Percentiles rank a stretch among this genome's conserved stretches.
phyloP scores from a whole-genome alignment of 1,284 basidiomycete genomes.

The Marasmius sp. region DNA sequence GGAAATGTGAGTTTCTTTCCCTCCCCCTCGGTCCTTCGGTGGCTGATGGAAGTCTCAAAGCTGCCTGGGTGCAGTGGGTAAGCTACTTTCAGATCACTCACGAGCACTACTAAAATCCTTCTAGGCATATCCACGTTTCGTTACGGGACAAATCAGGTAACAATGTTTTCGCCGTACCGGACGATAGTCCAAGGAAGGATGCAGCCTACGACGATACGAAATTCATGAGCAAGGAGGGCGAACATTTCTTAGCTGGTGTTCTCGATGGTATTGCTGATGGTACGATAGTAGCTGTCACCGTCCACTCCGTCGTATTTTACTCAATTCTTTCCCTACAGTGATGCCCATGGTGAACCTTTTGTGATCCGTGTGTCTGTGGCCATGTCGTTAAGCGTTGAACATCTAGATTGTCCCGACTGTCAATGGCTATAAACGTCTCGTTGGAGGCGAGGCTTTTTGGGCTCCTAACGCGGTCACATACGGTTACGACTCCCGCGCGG shows the following conservation, averaged over 20 bases:
- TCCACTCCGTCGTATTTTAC: conserved; percentile 2
- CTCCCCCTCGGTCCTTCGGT: background rate
- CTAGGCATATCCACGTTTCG: conserved; percentile 90
- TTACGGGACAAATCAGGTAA: conserved; percentile 68
- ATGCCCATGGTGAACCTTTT: conserved; percentile 54
- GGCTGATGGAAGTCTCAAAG: conserved; percentile 36
- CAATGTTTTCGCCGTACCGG: conserved; percentile 78
- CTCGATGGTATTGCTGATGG: conserved; percentile 88
- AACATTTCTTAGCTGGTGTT: conserved; percentile 91
- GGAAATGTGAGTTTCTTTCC: conserved; percentile 63
- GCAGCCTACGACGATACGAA: conserved; percentile 82
- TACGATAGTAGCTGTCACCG: conserved; percentile 32
- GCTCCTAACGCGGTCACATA: conserved; percentile 92
- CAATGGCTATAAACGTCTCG: conserved; percentile 96
- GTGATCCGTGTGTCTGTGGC: background rate
- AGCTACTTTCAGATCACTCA: conserved; percentile 22
- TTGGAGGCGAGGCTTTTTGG: conserved; percentile 95
- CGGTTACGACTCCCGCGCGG: conserved; percentile 92
- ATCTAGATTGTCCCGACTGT: conserved; percentile 85
- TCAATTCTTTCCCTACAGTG: conserved; percentile 35
- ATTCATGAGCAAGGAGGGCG: conserved; percentile 82
- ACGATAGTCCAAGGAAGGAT: conserved; percentile 61
- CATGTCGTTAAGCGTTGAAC: background rate
- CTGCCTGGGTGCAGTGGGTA: conserved; percentile 90
- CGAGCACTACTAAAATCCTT: background rate